Evolutionary conservation across 805 yeast species (phyloP), one percentile per base, ranked within the genome.

Genomic region (Grigorovia humatica): DNA sequence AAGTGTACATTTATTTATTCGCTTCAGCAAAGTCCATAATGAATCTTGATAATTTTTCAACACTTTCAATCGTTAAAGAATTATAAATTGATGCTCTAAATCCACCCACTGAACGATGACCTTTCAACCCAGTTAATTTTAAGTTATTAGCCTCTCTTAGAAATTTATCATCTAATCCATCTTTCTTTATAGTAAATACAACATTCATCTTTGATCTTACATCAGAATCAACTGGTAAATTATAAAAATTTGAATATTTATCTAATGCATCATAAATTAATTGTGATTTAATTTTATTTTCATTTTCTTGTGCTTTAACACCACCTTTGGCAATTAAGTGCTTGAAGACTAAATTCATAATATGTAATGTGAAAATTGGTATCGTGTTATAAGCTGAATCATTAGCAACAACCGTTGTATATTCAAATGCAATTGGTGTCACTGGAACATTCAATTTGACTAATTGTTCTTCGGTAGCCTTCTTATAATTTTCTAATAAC

Each of bases 51-150:
- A 88, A 72, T 52, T 72, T 59, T 55, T 79, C 71, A 30, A 81
- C 83, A 60, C 87, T 79, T 20, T 76, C 74, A 47, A 79, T 70
- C 4, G 81, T 67, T 49, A 93, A 85, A 15, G 98, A 96, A 63
- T 93, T 91, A 69, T 91, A 90, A 51, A 89, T 73, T 13, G 97
- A 89, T 15, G 95, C 90, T 69, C 99, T 83, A 70, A 93, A 85
- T 32, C 99, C 99, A 49, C 98, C 98, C 45, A 91, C 98, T 4
- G 96, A 88, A 67, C 98, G 80, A 70, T 91, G 98, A 44, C 99
- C 98, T 70, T 89, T 87, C 62, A 91, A 76, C 7, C 97, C 98
- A 5, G 81, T 72, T 55, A 93, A 74, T 1, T 79, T 76, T 52
- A 57, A 64, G 29, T 67, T 77, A 23, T 73, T 76, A 2, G 97